Evolutionary conservation across 495 filamentous ascomycete genomes (phyloP), one percentile per base, ranked within the genome.

Genomic region (Hypoxylon crocopeplum): DNA sequence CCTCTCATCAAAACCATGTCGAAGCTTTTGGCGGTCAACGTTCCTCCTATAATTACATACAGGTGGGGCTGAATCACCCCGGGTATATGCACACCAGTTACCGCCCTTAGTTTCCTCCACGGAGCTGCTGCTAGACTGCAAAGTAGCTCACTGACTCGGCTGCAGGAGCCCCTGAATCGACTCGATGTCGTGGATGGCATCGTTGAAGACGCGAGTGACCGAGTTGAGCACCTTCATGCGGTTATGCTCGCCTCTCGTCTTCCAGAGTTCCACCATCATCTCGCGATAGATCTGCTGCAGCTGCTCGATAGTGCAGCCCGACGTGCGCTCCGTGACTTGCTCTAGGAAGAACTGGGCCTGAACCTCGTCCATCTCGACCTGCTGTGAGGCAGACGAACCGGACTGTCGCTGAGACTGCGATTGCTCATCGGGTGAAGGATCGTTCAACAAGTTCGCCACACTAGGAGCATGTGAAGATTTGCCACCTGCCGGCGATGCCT

Each of bases 261-360:
- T 82, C 94, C 94, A 98, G 11, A 98, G 77, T 34, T 84, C 83
- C 55, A 92, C 87, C 93, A 97, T 97, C 65, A 97, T 74, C 50
- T 84, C 85, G n/a, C 92, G 86, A 68, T 91, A 90, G 69, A 96
- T 84, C 70, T 97, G 93, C 75, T 98, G 93, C 22, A 98, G 79
- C 70, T 98, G 95, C 74, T 98, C 94, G 32, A 98, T 86, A 1
- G 85, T 88, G 74, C 86, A 92, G 0, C 92, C 92, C 34, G 87
- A 88, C 6, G 89, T 90, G 24, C 81, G 79, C 12, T 82, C 70
- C 0, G 84, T 82, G 16, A 96, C 72, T 21, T 80, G 69, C 0
- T 77, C 62, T 45, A 88, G 79, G 27, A 96, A 79, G 11, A 76
- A 64, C 7, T 79, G 68, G 32, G 89, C 68, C 30, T 79, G 74